phyloP scores from a whole-genome alignment of 2,329 filamentous ascomycete species.

The Teratosphaeriaceae sp. region DNA sequence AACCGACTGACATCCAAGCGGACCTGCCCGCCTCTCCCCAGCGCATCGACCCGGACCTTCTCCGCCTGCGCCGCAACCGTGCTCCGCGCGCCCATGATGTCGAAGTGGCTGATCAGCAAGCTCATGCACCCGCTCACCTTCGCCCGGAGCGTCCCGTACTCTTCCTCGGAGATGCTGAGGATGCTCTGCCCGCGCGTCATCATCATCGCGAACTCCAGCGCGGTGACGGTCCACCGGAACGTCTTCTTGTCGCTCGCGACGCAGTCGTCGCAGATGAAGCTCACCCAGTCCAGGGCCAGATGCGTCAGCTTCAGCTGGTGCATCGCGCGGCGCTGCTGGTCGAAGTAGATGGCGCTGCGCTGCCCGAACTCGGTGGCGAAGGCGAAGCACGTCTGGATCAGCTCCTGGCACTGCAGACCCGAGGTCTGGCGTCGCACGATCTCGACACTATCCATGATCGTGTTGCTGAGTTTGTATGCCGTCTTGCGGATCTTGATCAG shows the following conservation, averaged over 20 bases:
- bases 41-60: slow-evolving; percentile 76
- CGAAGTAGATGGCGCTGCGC: slow-evolving; percentile 89
- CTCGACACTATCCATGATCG: slow-evolving; percentile 98
- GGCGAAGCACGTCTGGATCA: slow-evolving; percentile 96
- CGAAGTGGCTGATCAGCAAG: slow-evolving; percentile 93
- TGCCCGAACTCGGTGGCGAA: slow-evolving; percentile 99
- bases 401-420: slow-evolving; percentile 81
- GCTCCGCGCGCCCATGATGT: slow-evolving; percentile 96
- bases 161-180: slow-evolving; percentile 78
- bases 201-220: slow-evolving; percentile 92
- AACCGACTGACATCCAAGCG: slow-evolving; percentile 69
- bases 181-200: slow-evolving; percentile 95
- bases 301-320: slow-evolving; percentile 95
- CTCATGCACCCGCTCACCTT: slow-evolving; percentile 98
- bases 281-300: slow-evolving; percentile 91
- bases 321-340: slow-evolving; percentile 90
- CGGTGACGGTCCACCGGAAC: slow-evolving; percentile 94
- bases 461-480: slow-evolving; percentile 92
- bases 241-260: slow-evolving; percentile 89
- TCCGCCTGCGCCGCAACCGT: slow-evolving; percentile 91
- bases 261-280: slow-evolving; percentile 96
- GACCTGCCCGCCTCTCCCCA: slow-evolving; percentile 63
- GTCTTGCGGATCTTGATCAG: slow-evolving; percentile 93
- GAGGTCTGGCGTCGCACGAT: slow-evolving; percentile 77
- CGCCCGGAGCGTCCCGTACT: slow-evolving; percentile 72